Evolutionary conservation across 176 grass and related monocot species (phyloP), one percentile per base, ranked within the genome.

Genomic region (Carex littledalei): DNA sequence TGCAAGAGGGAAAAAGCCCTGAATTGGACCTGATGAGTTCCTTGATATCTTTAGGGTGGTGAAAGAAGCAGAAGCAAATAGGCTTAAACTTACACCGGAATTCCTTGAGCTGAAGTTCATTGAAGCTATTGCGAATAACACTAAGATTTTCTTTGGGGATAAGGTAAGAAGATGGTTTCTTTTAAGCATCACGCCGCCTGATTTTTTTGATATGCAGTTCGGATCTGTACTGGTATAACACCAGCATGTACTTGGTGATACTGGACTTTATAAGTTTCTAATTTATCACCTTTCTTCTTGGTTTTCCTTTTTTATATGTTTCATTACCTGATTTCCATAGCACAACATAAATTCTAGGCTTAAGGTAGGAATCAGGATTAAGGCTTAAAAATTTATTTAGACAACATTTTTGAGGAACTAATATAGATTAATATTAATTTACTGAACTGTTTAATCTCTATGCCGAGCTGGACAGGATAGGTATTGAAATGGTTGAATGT

Each of bases 111-210:
- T 99, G 65, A 99, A 88, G 81, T 99, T 96, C 70, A 99, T 99
- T 17, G 93, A 99, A 88, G 88, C 93, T 52, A 91, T 99, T 76
- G 83, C 91, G 8, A 99, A 99, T 63, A 99, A 99, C 84, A 94
- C 93, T 18, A 99, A 96, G 88, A 96, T 99, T 76, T 99, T 94
- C 86, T 99, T 99, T 15, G 97, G 97, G 82, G 91, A 99, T 37
- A 96, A 99, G 90, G 97, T 99, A 87, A 14, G 3, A 74, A 79
- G 45, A 55, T 78, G 14, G 71, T 53, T 75, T 53, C 45, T 50
- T 17, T 41, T 57, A 32, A 54, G 26, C 52, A 57, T 78, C 74
- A 78, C 14, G 6, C 49, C 6, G 0, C 52, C 18, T 20, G 14
- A 56, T 6, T 11, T 37, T 34, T 34, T 76, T 69, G 50, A 55